Evolutionary conservation across 2,329 filamentous ascomycete genomes (phyloP), one percentile per base, ranked within the genome.

Genomic region (Penicillium sp.): DNA sequence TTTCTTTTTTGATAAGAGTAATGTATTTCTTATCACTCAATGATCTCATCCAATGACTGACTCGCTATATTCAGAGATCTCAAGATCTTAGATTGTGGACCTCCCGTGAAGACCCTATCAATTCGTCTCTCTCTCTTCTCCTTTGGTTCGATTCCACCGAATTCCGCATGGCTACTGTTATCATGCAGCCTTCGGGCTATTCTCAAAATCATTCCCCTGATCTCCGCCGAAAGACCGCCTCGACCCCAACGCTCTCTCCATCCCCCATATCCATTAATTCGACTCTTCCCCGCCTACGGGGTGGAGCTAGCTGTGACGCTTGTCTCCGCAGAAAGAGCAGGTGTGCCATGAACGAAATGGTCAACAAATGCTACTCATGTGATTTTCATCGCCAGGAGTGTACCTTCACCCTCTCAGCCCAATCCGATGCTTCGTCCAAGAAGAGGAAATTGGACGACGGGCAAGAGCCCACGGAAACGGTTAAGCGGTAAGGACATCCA

Each of bases 341-440:
- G 16, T 75, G 74, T 62, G 73, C 73, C 16, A 76, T 76, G 69
- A 76, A 75, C 58, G 72, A 75, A 55, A 67, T 69, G 59, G 68
- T 74, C 56, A 74, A 75, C 53, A 75, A 75, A 56, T 76, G 74
- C 58, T 75, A 75, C 52, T 76, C 73, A 41, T 76, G 74, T 54
- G 73, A 76, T 48, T 76, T 75, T 36, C 73, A 76, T 57, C 72
- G 72, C 39, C 74, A 76, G 63, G 73, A 76, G 27, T 76, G 74
- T 59, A 76, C 74, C 7, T 76, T 76, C 53, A 71, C 64, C 26
- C 61, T 74, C 7, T 61, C 66, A 30, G 62, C 59, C 40, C 57
- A 42, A 51, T 59, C 48, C 9, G 67, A 67, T 9, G 61, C 64
- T 14, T 47, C 36, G 13, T 52, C 69, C 14, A 75, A 73, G 60